Evolutionary conservation across 805 yeast species (phyloP).

Genomic region (Debaryomyces tyrocola): DNA sequence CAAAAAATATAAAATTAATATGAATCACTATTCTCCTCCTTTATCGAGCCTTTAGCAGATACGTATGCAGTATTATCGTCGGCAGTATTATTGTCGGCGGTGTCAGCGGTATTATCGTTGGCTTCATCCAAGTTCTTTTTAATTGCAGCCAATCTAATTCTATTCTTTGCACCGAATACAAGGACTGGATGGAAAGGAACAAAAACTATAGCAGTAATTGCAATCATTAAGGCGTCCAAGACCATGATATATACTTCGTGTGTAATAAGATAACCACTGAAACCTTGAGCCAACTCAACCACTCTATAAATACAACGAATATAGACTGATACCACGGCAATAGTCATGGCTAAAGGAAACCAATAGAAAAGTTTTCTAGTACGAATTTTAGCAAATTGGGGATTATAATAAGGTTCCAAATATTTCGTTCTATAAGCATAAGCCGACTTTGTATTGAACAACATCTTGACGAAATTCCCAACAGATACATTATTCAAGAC

Average conservation of each 20-base stretch:
- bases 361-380: slow-evolving; percentile 24
- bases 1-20: too few relatives aligned
- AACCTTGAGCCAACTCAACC: slow-evolving; percentile 41
- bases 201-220: slow-evolving; percentile 34
- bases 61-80: slow-evolving; percentile 1
- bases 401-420: slow-evolving; percentile 32
- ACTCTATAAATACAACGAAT: slow-evolving; percentile 41
- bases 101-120: slow-evolving; percentile 1
- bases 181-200: slow-evolving; percentile 41
- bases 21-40: too few relatives aligned
- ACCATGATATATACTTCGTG: slow-evolving; percentile 39
- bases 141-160: slow-evolving; percentile 26
- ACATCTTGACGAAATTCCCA: slow-evolving; percentile 26
- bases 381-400: slow-evolving; percentile 23
- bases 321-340: slow-evolving; percentile 32
- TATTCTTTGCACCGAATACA: slow-evolving; percentile 30
- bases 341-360: slow-evolving; percentile 34
- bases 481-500: neutral
- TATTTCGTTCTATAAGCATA: slow-evolving; percentile 18
- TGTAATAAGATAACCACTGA: slow-evolving; percentile 32
- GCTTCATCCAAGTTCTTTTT: slow-evolving; percentile 23
- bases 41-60: too few relatives aligned
- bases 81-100: slow-evolving; percentile 1
- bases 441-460: slow-evolving; percentile 25
- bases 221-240: slow-evolving; percentile 40